Percentiles rank a stretch among this genome's conserved stretches.
These are phyloP conservation scores for Backusella luteola DNA, from an alignment of 192 early-diverging fungal species.

Conservation along the genomic window DNA sequence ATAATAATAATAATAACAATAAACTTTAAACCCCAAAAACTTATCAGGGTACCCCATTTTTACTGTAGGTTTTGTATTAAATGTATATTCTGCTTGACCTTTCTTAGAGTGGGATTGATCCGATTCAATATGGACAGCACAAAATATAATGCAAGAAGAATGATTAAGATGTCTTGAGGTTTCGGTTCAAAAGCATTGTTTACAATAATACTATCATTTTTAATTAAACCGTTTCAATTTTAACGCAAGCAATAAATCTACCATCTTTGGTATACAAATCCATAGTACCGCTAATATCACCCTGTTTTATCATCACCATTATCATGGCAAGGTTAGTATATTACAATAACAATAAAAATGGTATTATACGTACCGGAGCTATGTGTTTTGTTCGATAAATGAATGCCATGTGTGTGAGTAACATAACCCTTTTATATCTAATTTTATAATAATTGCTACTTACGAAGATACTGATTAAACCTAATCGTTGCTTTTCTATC, in stretches of 20 bases:
- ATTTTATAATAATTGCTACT: background rate
- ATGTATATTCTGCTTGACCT: no score
- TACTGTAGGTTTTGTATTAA: no score
- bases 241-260: background rate
- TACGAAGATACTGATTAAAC: background rate
- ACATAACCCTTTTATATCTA: background rate
- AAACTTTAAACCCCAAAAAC: background rate
- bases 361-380: background rate
- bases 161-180: no score
- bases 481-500: background rate
- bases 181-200: no score
- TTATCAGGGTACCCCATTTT: no score
- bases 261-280: background rate
- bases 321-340: background rate
- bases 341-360: background rate
- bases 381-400: background rate
- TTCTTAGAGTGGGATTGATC: no score
- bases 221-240: background rate
- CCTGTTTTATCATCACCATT: background rate
- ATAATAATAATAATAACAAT: background rate
- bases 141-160: no score
- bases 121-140: no score
- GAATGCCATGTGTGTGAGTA: background rate
- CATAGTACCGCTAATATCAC: background rate
- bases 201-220: background rate